Evolutionary conservation across 768 basidiomycete genomes (phyloP), one percentile per base, ranked within the genome.

Genomic region (Suillus bovinus): DNA sequence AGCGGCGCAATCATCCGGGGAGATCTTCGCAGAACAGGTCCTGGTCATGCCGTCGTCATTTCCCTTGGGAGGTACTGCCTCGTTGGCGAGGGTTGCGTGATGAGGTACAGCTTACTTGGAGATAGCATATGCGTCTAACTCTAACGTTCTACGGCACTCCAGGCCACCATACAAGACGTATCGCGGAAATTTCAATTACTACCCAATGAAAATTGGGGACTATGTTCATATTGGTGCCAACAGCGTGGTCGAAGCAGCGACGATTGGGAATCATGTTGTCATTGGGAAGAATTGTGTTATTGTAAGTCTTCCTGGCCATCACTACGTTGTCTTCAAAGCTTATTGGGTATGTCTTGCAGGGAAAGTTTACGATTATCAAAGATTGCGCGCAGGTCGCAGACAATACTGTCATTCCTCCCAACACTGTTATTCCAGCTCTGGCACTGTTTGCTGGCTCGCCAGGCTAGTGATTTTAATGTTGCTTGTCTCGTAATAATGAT

Each of bases 211-310:
- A 73, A 88, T 99, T 11, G 93, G 94, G 3, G 96, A 99, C 76
- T 88, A 93, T 71, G 97, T 99, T 27, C 90, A 96, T 64, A 93
- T 99, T 50, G 96, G 96, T 17, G 86, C 90, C n/a, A 85, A 86
- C 66, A 86, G 84, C 47, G 86, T 99, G 59, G 84, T 99, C 24
- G 97, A 99, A 77, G 97, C 97, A 0, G 95, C 96, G 0, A 90
- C 89, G 2, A 95, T 99, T 55, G 96, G 97, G 4, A 93, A 89
- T 69, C 88, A 94, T 66, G 95, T 97, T 55, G 88, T 94, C 71
- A 96, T 99, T 61, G 96, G 96, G 44, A 93, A 91, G 78, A 93
- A 94, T 71, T 96, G 96, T 71, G 87, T 99, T 64, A 93, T 99
- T 66, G 96, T 95, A 68, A 63, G 90, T 10, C 61, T 61, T 17